These are phyloP conservation scores for Lepiota venenata DNA, from an alignment of 768 basidiomycete genomes.

Conservation along the genomic window DNA sequence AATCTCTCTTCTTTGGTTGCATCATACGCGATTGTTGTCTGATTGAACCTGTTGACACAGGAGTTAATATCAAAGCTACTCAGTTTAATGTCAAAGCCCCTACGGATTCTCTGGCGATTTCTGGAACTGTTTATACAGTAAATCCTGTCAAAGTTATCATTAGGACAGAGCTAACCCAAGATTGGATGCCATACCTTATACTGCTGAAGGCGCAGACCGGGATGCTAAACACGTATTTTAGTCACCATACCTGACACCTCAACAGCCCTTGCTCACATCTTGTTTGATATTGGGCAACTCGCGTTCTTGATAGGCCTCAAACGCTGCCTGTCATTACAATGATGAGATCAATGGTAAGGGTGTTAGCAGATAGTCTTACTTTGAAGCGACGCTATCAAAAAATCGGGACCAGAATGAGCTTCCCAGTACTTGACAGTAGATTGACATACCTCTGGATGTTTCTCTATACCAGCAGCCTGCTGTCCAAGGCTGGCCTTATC, in stretches of 20 bases:
- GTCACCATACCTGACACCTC: slow-evolving; percentile 8
- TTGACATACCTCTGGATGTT: slow-evolving; percentile 81
- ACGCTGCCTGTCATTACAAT: slow-evolving; percentile 57
- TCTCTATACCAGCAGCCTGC: slow-evolving; percentile 83
- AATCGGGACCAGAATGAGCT: slow-evolving; percentile 13
- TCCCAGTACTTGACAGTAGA: not conserved
- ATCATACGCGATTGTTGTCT: slow-evolving; percentile 74
- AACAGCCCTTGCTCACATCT: slow-evolving; percentile 46
- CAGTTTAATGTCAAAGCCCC: slow-evolving; percentile 24
- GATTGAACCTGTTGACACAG: slow-evolving; percentile 67
- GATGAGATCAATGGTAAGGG: slow-evolving; percentile 3
- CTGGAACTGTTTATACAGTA: slow-evolving; percentile 92
- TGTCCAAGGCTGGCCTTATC: slow-evolving; percentile 90
- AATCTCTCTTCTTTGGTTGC: slow-evolving; percentile 86
- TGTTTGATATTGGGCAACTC: slow-evolving; percentile 76
- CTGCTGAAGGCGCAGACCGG: slow-evolving; percentile 87
- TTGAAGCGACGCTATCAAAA: slow-evolving; percentile 78
- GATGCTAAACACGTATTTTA: slow-evolving; percentile 50
- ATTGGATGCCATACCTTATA: slow-evolving; percentile 54
- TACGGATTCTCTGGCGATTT: slow-evolving; percentile 96
- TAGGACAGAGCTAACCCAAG: not conserved
- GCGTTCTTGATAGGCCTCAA: slow-evolving; percentile 84
- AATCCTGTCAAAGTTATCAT: slow-evolving; percentile 47
- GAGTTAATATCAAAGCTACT: not conserved
- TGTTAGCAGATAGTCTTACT: slow-evolving; percentile 25